Base-by-base conservation (phyloP, 164 flowering plant species). In the Stephania cephalantha region DNA sequence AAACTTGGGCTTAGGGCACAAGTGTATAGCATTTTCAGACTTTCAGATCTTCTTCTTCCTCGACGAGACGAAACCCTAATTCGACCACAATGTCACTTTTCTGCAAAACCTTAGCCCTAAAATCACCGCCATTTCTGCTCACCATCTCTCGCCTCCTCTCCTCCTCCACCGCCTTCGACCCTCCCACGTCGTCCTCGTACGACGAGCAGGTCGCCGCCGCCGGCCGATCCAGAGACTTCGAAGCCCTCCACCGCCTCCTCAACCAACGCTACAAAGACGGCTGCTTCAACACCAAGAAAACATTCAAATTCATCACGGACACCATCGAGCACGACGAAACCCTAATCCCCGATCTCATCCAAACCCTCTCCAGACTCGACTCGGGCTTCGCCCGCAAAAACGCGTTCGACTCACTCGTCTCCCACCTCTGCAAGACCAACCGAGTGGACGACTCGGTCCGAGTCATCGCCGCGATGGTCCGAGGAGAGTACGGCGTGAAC, bases 221-320 rank as follows among this genome's bases (percentile, higher is more conserved):
- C 9, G 96, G 88, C 52, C 82, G 80, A 1, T 45, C 79, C 18
- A 46, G 84, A 25, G 92, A 91, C 75, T 78, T 86, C 78, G 80
- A 79, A 63, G 31, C 85, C 46, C 72, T 91, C 71, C 75, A 75
- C 29, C 35, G 66, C 73, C 86, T 87, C 53, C 87, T 91, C 79
- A 81, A 82, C 81, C 68, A 85, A 75, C 89, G 92, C 52, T 9
- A 65, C 45, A 67, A 55, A 6, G 85, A 87, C 67, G 79, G 82
- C n/a, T 83, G 78, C 76, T 86, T 87, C 85, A 88, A 82, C 85
- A 90, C 90, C 76, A 44, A 65, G 55, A 75, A 73, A 6, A 90
- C 92, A 66, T 90, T 90, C 90, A 83, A 81, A 7, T 89, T 89
- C 86, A 69, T 90, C 73, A 76, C 85, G 70, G 75, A 77, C 72